A percentile compares a stretch with the other conserved stretches of the same genome.
Evolutionary conservation across 345 rosid genomes (phyloP).

Genomic region (Eucalyptus sideroxylon): DNA sequence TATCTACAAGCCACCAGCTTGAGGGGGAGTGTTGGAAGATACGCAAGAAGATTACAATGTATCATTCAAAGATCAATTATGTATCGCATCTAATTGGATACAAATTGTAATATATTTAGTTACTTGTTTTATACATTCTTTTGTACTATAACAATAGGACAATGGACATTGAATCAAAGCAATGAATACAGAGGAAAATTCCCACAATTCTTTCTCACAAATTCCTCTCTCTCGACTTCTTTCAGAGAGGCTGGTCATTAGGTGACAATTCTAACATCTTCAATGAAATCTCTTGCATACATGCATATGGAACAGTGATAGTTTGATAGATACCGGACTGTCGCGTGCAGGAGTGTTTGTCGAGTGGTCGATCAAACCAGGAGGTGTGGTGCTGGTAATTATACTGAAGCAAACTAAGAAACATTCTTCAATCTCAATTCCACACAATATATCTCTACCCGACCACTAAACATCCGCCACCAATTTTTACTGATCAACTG

Average conservation of each 20-base stretch:
- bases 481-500: background rate
- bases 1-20: too few species aligned
- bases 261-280: conserved; percentile 6
- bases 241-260: conserved; percentile 22
- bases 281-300: background rate
- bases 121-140: too few species aligned
- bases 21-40: too few species aligned
- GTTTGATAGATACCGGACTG: background rate
- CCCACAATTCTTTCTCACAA: too few species aligned
- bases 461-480: background rate
- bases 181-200: too few species aligned
- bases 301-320: background rate
- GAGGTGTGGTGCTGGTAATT: conserved; percentile 59
- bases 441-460: background rate
- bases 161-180: too few species aligned
- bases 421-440: background rate
- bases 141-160: too few species aligned
- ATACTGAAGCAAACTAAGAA: background rate
- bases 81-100: too few species aligned
- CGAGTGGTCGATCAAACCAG: conserved; percentile 76
- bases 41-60: too few species aligned
- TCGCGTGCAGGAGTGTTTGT: conserved; percentile 45
- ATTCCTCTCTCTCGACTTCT: too few species aligned
- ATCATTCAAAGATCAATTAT: too few species aligned
- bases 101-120: too few species aligned